Evolutionary conservation across 371 early-diverging fungal genomes (phyloP).

Genomic region (Apophysomyces variabilis): DNA sequence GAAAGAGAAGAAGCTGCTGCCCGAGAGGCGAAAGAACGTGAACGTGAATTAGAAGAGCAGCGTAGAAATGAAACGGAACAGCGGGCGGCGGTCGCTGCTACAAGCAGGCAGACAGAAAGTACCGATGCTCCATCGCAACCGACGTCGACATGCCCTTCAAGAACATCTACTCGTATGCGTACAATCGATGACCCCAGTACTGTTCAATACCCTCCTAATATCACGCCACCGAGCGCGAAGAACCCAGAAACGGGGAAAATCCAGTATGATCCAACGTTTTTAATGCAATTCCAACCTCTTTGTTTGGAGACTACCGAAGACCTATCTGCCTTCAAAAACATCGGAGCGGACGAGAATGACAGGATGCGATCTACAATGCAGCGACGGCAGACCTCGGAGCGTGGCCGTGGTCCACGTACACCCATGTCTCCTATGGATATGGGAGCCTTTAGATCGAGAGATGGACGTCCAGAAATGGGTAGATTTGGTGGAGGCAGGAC

Average conservation of each 20-base stretch:
- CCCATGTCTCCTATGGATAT: constrained; percentile 49
- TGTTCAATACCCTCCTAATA: constrained; percentile 47
- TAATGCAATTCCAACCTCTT: constrained; percentile 76
- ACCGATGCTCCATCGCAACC: constrained; percentile 36
- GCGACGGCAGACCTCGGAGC: constrained; percentile 66
- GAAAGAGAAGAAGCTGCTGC: constrained; percentile 23
- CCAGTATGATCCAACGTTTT: constrained; percentile 73
- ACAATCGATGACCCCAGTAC: constrained; percentile 40
- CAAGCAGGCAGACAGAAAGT: constrained; percentile 38
- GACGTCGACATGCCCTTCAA: background rate
- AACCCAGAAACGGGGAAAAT: constrained; percentile 54
- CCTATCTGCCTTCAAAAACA: constrained; percentile 68
- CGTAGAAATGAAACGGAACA: constrained; percentile 28
- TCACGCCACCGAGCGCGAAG: constrained; percentile 45
- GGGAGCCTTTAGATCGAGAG: constrained; percentile 51
- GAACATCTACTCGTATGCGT: constrained; percentile 27
- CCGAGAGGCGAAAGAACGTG: constrained; percentile 22
- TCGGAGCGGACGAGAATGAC: constrained; percentile 61
- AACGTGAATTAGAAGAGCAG: constrained; percentile 24
- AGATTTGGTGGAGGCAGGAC: constrained; percentile 53
- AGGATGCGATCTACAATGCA: constrained; percentile 40
- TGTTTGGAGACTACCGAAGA: constrained; percentile 71
- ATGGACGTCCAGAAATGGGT: constrained; percentile 54
- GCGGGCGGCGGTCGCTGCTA: constrained; percentile 41
- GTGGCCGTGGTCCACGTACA: constrained; percentile 53